A percentile compares a stretch with the other conserved stretches of the same genome.
Evolutionary conservation across 1,284 basidiomycete species (phyloP).

Genomic region (Cryptococcus hybrid): DNA sequence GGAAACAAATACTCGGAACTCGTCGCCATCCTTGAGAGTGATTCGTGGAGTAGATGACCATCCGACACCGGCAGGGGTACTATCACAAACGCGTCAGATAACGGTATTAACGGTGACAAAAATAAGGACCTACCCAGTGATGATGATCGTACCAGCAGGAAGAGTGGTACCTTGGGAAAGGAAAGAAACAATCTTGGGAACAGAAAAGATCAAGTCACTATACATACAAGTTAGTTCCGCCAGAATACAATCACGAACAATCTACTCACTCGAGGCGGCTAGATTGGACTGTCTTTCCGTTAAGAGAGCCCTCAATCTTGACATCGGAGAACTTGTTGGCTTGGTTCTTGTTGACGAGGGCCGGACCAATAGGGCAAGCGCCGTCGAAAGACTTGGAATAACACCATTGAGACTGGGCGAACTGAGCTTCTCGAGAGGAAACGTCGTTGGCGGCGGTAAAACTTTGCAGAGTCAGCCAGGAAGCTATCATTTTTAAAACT

Average conservation of each 20-base stretch:
- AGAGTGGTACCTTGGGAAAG: constrained; percentile 84
- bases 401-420: constrained; percentile 28
- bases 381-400: constrained; percentile 46
- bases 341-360: constrained; percentile 33
- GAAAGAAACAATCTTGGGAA: constrained; percentile 58
- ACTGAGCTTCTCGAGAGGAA: constrained; percentile 33
- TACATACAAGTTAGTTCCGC: neutral
- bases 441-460: constrained; percentile 52
- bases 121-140: constrained; percentile 54
- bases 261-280: constrained; percentile 41
- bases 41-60: constrained; percentile 35
- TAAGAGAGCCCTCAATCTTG: constrained; percentile 38
- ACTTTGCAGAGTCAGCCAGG: constrained; percentile 12
- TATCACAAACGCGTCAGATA: constrained; percentile 2
- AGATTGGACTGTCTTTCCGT: constrained; percentile 46
- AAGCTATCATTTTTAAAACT: constrained; percentile 14
- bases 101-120: no score
- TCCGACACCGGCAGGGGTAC: constrained; percentile 49
- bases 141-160: constrained; percentile 73
- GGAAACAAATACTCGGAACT: constrained; percentile 48
- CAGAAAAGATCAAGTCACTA: constrained; percentile 51
- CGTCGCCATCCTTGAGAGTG: constrained; percentile 46
- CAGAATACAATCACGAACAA: neutral
- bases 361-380: constrained; percentile 51
- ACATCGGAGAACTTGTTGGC: constrained; percentile 30